Evolutionary conservation across 805 yeast species (phyloP), one percentile per base, ranked within the genome.

Genomic region (Spathaspora passalidarum): DNA sequence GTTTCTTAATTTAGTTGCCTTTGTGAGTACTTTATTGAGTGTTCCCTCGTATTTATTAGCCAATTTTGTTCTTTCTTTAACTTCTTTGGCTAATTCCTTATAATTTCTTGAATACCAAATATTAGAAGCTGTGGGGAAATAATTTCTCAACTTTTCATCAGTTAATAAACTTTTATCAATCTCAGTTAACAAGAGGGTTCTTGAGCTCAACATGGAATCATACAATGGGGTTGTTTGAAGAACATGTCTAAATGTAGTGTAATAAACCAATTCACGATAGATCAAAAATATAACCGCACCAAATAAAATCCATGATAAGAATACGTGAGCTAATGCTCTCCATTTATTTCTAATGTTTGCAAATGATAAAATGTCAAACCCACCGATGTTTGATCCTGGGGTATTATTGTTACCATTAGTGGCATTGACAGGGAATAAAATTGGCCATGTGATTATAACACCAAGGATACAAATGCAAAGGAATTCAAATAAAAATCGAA

Each of bases 171-270:
- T 68, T 3, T 75, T 69, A 3, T 86, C 82, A 39, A 89, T 66
- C 50, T 86, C 87, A 18, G 88, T 82, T 49, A 91, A 68, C 43
- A 90, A 72, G 46, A 91, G 66, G 2, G 96, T 86, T 58, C 86
- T 78, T 2, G 90, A 81, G 14, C 88, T 79, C 32, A 83, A 67
- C 51, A 85, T 59, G 1, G 88, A 82, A 56, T 86, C 85, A 56
- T 84, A 84, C 49, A 81, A 65, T 13, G 94, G 92, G 23, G 88
- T 79, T 29, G 88, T 76, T 66, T 85, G 90, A 35, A 81, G 53
- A 19, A 84, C 84, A 53, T 87, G 94, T 72, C 90, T 81, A 54
- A 84, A 80, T 7, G 86, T 75, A 23, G 79, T 73, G 62, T 86
- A 87, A 65, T 79, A 84, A 18, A 81, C 79, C 69, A 87, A 67